Percentiles rank a stretch among this genome's conserved stretches.
phyloP scores from a whole-genome alignment of 768 basidiomycete species.

The Ramaria rubella region DNA sequence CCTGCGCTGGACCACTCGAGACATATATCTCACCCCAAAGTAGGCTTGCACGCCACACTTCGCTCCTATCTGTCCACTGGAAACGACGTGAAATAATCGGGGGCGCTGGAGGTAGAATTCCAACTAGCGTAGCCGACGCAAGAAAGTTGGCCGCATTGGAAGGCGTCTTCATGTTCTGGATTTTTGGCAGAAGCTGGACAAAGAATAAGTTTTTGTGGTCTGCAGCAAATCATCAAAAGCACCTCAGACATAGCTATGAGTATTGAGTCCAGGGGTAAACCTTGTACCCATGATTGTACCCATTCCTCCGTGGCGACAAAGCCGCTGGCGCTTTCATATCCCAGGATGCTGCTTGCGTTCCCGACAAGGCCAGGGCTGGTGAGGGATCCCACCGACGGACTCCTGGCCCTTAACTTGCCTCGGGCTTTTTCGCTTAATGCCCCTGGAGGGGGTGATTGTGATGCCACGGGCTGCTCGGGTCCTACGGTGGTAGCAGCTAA shows the following conservation, averaged over 20 bases:
- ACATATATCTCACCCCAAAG: conserved; percentile 97
- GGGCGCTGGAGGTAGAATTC: conserved; percentile 68
- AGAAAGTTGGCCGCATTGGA: conserved; percentile 40
- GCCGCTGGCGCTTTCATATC: conserved; percentile 23
- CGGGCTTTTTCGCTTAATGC: conserved; percentile 62
- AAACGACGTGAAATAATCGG: conserved; percentile 67
- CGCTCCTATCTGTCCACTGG: conserved; percentile 89
- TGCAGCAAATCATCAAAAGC: not conserved
- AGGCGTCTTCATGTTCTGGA: conserved; percentile 40
- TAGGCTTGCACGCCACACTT: conserved; percentile 87
- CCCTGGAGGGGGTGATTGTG: not conserved
- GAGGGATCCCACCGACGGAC: conserved; percentile 7
- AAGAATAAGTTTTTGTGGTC: not conserved
- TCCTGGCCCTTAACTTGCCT: conserved; percentile 82
- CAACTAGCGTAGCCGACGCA: conserved; percentile 62
- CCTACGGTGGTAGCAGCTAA: conserved; percentile 21
- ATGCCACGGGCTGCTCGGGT: conserved; percentile 23
- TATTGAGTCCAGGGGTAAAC: not conserved
- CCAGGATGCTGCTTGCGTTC: conserved; percentile 12
- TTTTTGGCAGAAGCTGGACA: conserved; percentile 69
- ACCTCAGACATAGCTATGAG: conserved; percentile 1
- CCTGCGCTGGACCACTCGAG: conserved; percentile 77
- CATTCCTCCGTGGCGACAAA: conserved; percentile 97
- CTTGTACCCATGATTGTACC: conserved; percentile 39
- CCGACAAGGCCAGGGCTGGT: conserved; percentile 11